These are phyloP conservation scores for Geranium brycei DNA, from an alignment of 345 rosid species.

Conservation along the genomic window DNA sequence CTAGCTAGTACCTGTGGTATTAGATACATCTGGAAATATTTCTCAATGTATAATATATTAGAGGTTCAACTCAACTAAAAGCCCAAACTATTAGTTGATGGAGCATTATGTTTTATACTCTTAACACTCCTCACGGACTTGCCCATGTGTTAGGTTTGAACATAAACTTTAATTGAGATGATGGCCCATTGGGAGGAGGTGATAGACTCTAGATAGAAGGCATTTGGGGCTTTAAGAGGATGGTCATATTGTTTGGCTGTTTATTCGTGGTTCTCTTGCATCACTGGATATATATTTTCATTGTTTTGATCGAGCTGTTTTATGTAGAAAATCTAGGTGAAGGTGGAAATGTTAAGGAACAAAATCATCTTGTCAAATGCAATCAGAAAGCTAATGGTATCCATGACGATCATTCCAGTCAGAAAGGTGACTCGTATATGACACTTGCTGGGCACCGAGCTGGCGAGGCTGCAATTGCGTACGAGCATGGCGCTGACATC, in stretches of 20 bases:
- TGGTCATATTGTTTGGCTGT: not conserved
- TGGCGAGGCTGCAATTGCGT: conserved; percentile 26
- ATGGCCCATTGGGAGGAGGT: too few species aligned
- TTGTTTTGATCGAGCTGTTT: not conserved
- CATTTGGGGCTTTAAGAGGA: too few species aligned
- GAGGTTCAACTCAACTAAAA: too few species aligned
- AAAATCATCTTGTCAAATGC: conserved; percentile 18
- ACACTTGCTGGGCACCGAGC: conserved; percentile 23
- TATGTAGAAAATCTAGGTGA: conserved; percentile 27
- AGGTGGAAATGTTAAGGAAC: conserved; percentile 23
- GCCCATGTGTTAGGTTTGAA: too few species aligned
- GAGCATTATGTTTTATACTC: too few species aligned
- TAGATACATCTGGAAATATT: too few species aligned
- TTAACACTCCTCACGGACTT: too few species aligned
- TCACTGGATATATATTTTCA: not conserved
- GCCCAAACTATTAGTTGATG: too few species aligned
- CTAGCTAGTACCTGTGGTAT: too few species aligned
- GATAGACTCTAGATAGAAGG: too few species aligned
- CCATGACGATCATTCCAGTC: conserved; percentile 24
- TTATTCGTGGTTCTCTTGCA: not conserved
- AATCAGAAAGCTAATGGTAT: conserved; percentile 34
- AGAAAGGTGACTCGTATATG: conserved; percentile 30
- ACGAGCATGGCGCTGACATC: conserved; percentile 32
- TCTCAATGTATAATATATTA: too few species aligned
- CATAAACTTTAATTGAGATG: too few species aligned